These are phyloP conservation scores for Elongisporangium prolatum DNA, from an alignment of 352 stramenopile genomes.

Conservation along the genomic window DNA sequence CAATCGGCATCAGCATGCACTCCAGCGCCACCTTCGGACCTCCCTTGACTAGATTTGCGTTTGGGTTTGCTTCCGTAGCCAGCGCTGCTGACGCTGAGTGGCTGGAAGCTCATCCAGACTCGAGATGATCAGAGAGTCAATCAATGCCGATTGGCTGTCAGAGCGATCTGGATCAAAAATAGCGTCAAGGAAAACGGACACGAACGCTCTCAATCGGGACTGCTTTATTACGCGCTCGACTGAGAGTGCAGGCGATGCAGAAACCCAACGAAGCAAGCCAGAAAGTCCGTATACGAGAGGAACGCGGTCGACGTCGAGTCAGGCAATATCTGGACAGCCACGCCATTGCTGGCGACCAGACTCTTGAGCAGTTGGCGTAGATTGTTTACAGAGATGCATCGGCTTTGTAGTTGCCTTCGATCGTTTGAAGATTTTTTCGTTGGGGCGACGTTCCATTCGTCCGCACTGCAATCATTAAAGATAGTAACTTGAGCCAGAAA, in stretches of 20 bases:
- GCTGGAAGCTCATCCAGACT: background rate
- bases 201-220: background rate
- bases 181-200: background rate
- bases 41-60: background rate
- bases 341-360: conserved; percentile 24
- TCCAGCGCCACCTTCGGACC: background rate
- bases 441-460: conserved; percentile 8
- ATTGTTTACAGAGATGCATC: conserved; percentile 17
- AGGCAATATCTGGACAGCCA: conserved; percentile 26
- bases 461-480: conserved; percentile 5
- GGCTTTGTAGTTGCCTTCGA: background rate
- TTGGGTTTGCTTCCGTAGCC: background rate
- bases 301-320: conserved; percentile 25
- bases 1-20: background rate
- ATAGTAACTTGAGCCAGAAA: too few relatives aligned
- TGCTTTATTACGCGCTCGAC: background rate
- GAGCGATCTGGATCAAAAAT: background rate
- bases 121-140: background rate
- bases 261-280: conserved; percentile 51
- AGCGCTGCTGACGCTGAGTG: background rate
- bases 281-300: conserved; percentile 65
- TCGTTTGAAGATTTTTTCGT: background rate
- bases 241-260: conserved; percentile 19
- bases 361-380: conserved; percentile 36
- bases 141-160: background rate